These are phyloP conservation scores for Verticillium albo-atrum DNA, from an alignment of 2,329 filamentous ascomycete species.

Conservation along the genomic window DNA sequence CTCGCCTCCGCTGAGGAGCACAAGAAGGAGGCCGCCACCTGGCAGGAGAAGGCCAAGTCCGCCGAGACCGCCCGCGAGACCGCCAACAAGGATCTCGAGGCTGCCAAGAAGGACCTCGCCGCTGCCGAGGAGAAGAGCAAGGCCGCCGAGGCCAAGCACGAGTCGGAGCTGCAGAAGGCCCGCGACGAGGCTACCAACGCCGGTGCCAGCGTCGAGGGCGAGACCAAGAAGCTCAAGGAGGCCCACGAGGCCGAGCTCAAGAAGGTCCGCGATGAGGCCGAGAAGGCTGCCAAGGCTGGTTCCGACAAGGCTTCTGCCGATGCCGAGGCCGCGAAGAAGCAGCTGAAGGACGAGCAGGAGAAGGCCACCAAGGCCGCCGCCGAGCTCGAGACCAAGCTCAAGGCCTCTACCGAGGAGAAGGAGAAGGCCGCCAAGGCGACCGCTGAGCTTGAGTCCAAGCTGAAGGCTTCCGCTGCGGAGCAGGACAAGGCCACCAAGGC, in stretches of 20 bases:
- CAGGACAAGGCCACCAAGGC: not conserved
- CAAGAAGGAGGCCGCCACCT: conserved; percentile 21
- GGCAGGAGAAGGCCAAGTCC: conserved; percentile 15
- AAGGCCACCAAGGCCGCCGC: conserved; percentile 6
- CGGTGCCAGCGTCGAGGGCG: conserved; percentile 7
- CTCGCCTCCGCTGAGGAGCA: conserved; percentile 16
- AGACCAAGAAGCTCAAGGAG: conserved; percentile 6
- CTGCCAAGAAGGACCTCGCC: conserved; percentile 15
- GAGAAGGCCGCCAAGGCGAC: conserved; percentile 7
- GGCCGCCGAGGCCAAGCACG: conserved; percentile 15
- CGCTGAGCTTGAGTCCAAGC: not conserved
- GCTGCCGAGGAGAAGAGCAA: conserved; percentile 14
- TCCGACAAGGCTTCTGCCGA: conserved; percentile 6
- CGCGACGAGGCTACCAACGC: conserved; percentile 15
- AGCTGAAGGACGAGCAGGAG: conserved; percentile 7
- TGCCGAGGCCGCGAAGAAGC: conserved; percentile 13
- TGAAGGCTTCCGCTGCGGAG: not conserved
- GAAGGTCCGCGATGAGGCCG: conserved; percentile 15
- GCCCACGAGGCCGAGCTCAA: conserved; percentile 3
- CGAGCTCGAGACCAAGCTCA: not conserved
- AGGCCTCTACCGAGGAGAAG: conserved; percentile 2
- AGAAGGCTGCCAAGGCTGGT: conserved; percentile 7
- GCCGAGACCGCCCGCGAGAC: conserved; percentile 13
- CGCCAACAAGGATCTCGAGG: conserved; percentile 9
- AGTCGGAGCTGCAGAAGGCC: not conserved